Conservation (phyloP, 805 yeast genomes). For the Candida methanosorbosa region DNA sequence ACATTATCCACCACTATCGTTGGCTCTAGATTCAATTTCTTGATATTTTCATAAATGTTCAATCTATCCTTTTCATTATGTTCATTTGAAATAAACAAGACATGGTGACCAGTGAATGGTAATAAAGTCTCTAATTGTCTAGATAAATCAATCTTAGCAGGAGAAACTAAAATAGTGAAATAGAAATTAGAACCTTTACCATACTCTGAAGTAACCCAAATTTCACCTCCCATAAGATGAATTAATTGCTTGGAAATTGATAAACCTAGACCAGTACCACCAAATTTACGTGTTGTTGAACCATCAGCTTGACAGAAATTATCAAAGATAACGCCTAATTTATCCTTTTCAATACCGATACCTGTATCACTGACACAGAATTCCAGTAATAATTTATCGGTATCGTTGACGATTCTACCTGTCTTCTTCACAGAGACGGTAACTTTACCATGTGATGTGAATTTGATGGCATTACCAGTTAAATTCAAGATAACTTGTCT, state of each 20-base stretch:
- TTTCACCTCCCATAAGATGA: slow-evolving; percentile 89
- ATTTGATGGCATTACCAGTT: slow-evolving; percentile 86
- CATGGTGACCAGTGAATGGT: slow-evolving; percentile 65
- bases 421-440: slow-evolving; percentile 63
- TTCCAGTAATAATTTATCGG: slow-evolving; percentile 54
- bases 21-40: slow-evolving; percentile 52
- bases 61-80: slow-evolving; percentile 43
- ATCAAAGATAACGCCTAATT: slow-evolving; percentile 77
- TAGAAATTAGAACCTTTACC: slow-evolving; percentile 79
- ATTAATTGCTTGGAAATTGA: slow-evolving; percentile 83
- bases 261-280: slow-evolving; percentile 87
- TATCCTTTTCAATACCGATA: slow-evolving; percentile 81
- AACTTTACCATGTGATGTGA: slow-evolving; percentile 77
- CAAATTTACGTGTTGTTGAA: slow-evolving; percentile 84
- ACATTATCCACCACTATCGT: slow-evolving; percentile 43
- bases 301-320: slow-evolving; percentile 94
- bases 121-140: slow-evolving; percentile 60
- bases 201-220: slow-evolving; percentile 79
- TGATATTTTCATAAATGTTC: slow-evolving; percentile 43
- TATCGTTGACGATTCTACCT: slow-evolving; percentile 22
- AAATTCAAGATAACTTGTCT: slow-evolving; percentile 81
- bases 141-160: slow-evolving; percentile 52
- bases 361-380: slow-evolving; percentile 89
- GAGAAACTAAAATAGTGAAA: slow-evolving; percentile 73
- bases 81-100: slow-evolving; percentile 60